Base-by-base conservation (phyloP, 306 rosid genomes). In the Begonia masoniana region DNA sequence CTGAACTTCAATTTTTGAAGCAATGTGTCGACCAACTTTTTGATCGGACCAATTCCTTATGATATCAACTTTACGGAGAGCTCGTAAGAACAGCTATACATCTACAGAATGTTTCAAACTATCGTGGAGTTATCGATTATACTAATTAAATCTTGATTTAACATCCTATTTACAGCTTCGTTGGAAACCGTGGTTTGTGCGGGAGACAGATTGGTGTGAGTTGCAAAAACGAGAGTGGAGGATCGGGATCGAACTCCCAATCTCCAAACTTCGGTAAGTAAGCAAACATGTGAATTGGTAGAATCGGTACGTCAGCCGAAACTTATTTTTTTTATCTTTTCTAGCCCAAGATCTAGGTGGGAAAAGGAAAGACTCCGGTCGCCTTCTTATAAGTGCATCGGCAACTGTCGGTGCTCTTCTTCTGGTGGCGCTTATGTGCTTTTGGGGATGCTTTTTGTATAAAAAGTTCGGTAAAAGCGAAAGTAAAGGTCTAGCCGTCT, bases 381-480 rank as follows among this genome's bases (percentile, higher is more conserved):
- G 95, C 42, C 81, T 92, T 46, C 84, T 92, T 68, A 92, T 92
- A 64, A 92, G 99, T 77, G 99, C 99, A 58, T 81, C 82, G 24
- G 96, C 99, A 61, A 92, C 99, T 53, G 93, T 92, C 61, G 99
- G 99, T 10, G 99, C 96, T 39, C 77, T 92, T 43, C 99, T 92
- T 74, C 80, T 92, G 71, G 99, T 91, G 52, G 99, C 99, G 56
- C 96, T 91, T 55, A 91, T 91, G 96, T 91, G 99, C 68, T 91
- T 91, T 72, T 91, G 99, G 99, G 99, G 99, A 56, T 91, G 94
- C 78, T 91, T 81, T 68, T 88, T 91, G 24, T 91, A 83, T 57
- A 91, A 86, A 54, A 83, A 78, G 73, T 86, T 91, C 47, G 95
- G 95, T 54, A 92, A 83, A 78, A 73, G 63, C 58, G 93, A 86